These are phyloP conservation scores for Yarrowia osloensis DNA, from an alignment of 805 yeast species.

Conservation along the genomic window DNA sequence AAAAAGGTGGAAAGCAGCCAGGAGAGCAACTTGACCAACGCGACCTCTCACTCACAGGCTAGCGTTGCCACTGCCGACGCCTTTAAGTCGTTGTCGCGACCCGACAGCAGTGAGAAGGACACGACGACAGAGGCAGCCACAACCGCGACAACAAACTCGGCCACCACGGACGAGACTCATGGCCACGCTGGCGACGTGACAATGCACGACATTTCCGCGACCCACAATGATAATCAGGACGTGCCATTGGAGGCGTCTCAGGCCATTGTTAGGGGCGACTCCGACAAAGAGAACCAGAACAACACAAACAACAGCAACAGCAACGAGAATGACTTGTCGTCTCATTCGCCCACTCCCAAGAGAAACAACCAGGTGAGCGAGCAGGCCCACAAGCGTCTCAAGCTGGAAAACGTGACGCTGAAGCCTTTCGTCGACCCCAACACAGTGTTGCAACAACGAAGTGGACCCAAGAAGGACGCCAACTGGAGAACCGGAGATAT, in stretches of 20 bases:
- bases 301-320: background rate
- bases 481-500: conserved; percentile 1
- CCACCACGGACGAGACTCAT: background rate
- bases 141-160: background rate
- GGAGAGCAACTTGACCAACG: background rate
- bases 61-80: conserved; percentile 17
- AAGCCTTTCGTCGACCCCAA: conserved; percentile 14
- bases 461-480: conserved; percentile 19
- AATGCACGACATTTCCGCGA: conserved; percentile 7
- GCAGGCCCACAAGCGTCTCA: conserved; percentile 23
- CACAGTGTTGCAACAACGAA: background rate
- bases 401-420: conserved; percentile 17
- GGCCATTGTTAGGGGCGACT: conserved; percentile 5
- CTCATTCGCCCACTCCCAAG: conserved; percentile 25
- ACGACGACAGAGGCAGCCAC: background rate
- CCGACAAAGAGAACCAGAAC: conserved; percentile 22
- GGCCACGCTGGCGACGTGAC: conserved; percentile 2
- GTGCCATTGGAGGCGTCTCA: conserved; percentile 9
- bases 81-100: conserved; percentile 12
- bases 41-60: background rate
- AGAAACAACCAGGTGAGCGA: conserved; percentile 15
- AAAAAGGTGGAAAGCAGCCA: conserved; percentile 14
- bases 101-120: conserved; percentile 7
- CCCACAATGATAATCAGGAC: background rate
- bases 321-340: background rate